A percentile compares a stretch with the other conserved stretches of the same genome.
phyloP scores from a whole-genome alignment of 2,329 filamentous ascomycete species.

The Lasiodiplodia theobromae region DNA sequence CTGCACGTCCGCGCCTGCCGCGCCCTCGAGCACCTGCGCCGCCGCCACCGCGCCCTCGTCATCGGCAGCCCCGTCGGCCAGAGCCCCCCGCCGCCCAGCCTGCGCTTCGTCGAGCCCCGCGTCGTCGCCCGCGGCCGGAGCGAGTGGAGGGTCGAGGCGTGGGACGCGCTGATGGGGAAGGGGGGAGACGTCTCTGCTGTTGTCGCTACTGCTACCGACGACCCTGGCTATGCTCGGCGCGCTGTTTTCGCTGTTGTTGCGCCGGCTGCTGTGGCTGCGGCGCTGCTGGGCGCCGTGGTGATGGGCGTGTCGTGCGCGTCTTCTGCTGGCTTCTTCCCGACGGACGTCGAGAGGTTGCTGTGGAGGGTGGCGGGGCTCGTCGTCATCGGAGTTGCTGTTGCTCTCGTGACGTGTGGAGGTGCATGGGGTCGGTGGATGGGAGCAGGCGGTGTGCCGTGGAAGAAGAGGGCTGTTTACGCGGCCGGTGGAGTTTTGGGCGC shows the following conservation, averaged over 20 bases:
- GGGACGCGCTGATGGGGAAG: not conserved
- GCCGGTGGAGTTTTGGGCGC: not conserved
- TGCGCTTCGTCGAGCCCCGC: not conserved
- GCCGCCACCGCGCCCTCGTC: constrained; percentile 3
- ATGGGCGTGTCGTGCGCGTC: constrained; percentile 10
- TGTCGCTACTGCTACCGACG: too few relatives aligned
- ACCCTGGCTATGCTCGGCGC: not conserved
- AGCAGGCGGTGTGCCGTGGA: not conserved
- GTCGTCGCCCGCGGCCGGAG: not conserved
- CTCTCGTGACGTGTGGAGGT: not conserved
- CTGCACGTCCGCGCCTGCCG: constrained; percentile 18
- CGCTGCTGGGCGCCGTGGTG: not conserved
- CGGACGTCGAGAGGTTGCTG: constrained; percentile 33
- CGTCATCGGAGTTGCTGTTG: not conserved
- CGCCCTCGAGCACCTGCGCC: constrained; percentile 22
- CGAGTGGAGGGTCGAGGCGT: not conserved
- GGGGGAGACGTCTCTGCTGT: not conserved
- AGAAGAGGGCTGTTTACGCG: not conserved
- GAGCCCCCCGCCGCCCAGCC: constrained; percentile 1
- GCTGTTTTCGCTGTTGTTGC: not conserved
- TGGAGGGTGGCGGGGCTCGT: constrained; percentile 32
- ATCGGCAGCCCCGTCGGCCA: constrained; percentile 1
- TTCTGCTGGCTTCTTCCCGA: constrained; percentile 33
- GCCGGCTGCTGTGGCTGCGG: not conserved
- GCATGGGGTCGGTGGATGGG: not conserved